Percentiles rank a stretch among this genome's conserved stretches.
These are phyloP conservation scores for Orobanche coerulescens DNA, from an alignment of 257 asterid species.

Conservation along the genomic window DNA sequence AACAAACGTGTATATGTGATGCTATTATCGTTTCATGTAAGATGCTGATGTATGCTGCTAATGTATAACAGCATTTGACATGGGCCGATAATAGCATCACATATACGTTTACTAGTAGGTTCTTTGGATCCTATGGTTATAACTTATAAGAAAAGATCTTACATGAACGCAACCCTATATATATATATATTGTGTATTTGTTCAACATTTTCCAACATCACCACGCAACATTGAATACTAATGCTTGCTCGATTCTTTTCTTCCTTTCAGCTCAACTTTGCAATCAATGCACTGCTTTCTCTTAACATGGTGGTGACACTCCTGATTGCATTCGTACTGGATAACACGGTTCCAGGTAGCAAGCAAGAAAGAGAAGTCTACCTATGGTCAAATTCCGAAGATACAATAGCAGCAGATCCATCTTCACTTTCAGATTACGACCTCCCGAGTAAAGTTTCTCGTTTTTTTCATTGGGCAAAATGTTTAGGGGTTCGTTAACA, in stretches of 20 bases:
- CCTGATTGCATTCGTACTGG: constrained; percentile 62
- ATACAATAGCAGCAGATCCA: constrained; percentile 44
- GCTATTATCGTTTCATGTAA: too few species aligned
- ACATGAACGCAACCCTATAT: too few species aligned
- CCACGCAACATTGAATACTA: not conserved
- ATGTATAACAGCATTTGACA: too few species aligned
- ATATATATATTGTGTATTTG: too few species aligned
- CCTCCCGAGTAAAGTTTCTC: constrained; percentile 51
- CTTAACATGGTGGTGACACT: constrained; percentile 80
- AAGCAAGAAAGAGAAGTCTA: constrained; percentile 82
- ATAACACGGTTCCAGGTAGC: constrained; percentile 89
- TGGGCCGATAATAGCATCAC: too few species aligned
- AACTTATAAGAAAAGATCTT: too few species aligned
- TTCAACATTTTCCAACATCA: not conserved
- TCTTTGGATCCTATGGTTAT: too few species aligned
- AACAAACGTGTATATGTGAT: too few species aligned
- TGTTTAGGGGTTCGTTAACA: constrained; percentile 51
- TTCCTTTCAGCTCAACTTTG: constrained; percentile 63
- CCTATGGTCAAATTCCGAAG: constrained; percentile 71
- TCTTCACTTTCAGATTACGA: constrained; percentile 51
- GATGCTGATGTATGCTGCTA: too few species aligned
- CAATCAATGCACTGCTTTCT: constrained; percentile 69
- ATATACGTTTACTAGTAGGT: too few species aligned
- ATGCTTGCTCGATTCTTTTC: constrained; percentile 7
- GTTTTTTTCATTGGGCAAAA: constrained; percentile 60